Conservation (phyloP, 1,139 yeast genomes). For the Kurtzmaniella quercitrusa region DNA sequence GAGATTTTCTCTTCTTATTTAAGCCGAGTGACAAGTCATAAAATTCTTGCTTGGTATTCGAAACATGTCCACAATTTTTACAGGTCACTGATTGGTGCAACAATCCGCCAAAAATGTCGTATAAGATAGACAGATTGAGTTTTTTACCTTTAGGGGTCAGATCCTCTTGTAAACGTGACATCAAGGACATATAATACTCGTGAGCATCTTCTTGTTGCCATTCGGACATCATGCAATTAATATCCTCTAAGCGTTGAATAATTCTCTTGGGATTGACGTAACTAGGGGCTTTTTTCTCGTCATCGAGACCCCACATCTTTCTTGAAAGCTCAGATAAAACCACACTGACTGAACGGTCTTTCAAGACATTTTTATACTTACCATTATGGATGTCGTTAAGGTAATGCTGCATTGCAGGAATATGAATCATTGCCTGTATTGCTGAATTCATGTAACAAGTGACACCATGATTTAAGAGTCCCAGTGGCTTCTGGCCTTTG, state of each 20-base stretch:
- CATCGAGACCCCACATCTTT: conserved; percentile 58
- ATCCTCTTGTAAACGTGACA: conserved; percentile 88
- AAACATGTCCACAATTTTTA: conserved; percentile 69
- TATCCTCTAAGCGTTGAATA: conserved; percentile 71
- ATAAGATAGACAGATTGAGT: conserved; percentile 74
- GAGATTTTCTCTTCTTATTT: conserved; percentile 33
- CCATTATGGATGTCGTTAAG: conserved; percentile 59
- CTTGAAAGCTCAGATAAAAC: conserved; percentile 69
- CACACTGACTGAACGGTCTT: conserved; percentile 60
- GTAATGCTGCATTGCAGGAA: conserved; percentile 88
- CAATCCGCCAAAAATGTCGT: conserved; percentile 92
- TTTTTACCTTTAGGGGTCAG: conserved; percentile 85
- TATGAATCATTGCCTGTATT: conserved; percentile 81
- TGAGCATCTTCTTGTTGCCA: conserved; percentile 99
- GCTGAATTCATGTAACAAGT: conserved; percentile 97
- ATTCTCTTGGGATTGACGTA: conserved; percentile 72
- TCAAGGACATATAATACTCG: conserved; percentile 89
- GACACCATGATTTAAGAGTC: conserved; percentile 86
- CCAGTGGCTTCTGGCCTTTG: conserved; percentile 54
- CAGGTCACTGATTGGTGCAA: conserved; percentile 83
- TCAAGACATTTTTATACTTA: conserved; percentile 41
- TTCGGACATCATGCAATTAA: conserved; percentile 93
- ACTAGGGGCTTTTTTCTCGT: conserved; percentile 22
- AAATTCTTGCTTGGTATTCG: conserved; percentile 91
- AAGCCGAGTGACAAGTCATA: conserved; percentile 83